A percentile compares a stretch with the other conserved stretches of the same genome.
Evolutionary conservation across 169 alveolate genomes (phyloP).

Genomic region (Plasmodium berghei): DNA sequence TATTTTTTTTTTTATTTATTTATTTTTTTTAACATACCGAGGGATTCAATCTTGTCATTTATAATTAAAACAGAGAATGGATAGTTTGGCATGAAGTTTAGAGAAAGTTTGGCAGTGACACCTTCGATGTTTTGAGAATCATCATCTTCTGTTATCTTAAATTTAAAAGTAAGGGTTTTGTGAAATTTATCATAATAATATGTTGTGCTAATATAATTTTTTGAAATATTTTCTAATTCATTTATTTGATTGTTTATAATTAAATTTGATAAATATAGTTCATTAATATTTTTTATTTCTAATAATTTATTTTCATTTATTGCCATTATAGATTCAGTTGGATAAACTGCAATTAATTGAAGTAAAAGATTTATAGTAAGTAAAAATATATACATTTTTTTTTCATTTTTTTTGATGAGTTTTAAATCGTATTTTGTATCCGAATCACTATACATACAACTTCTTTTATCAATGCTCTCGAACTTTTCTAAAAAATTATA

Average conservation of each 20-base stretch:
- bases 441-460: too few species aligned
- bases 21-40: not conserved
- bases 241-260: constrained; percentile 39
- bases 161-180: constrained; percentile 37
- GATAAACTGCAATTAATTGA: constrained; percentile 37
- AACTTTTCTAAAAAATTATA: constrained; percentile 26
- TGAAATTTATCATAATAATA: constrained; percentile 34
- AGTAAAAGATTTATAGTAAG: constrained; percentile 18
- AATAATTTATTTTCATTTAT: constrained; percentile 35
- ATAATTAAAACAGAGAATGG: constrained; percentile 60
- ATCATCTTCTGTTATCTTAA: constrained; percentile 54
- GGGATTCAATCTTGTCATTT: constrained; percentile 46
- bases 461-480: not conserved
- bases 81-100: constrained; percentile 38
- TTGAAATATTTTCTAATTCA: constrained; percentile 9
- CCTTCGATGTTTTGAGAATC: constrained; percentile 30
- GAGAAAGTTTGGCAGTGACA: constrained; percentile 50
- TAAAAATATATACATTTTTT: constrained; percentile 29
- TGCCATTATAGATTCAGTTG: constrained; percentile 36
- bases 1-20: too few species aligned
- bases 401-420: not conserved
- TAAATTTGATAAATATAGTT: constrained; percentile 28
- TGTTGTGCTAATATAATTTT: constrained; percentile 12
- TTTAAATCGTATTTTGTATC: too few species aligned
- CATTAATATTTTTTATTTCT: constrained; percentile 24